Conservation (phyloP, 163 green algal genomes). For the Prototheca wickerhamii region DNA sequence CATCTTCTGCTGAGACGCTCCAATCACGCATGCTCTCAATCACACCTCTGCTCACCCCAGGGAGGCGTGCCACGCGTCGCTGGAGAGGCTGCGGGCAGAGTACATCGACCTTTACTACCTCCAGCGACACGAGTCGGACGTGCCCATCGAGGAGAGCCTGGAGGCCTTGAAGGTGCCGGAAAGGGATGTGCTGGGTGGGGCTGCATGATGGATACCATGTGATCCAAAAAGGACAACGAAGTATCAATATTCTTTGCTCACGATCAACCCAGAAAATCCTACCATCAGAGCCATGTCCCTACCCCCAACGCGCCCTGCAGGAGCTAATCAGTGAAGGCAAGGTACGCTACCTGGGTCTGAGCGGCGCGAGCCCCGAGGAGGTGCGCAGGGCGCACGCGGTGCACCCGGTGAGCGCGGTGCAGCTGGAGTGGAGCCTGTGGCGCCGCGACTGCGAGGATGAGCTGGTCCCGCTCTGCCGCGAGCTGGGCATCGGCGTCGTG, state of each 20-base stretch:
- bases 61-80: constrained; percentile 24
- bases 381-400: constrained; percentile 46
- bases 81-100: constrained; percentile 32
- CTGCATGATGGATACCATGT: neutral
- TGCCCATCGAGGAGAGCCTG: constrained; percentile 48
- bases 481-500: constrained; percentile 65
- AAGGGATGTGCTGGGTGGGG: neutral
- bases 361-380: constrained; percentile 36
- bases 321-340: constrained; percentile 53
- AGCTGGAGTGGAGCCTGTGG: constrained; percentile 65
- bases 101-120: constrained; percentile 45
- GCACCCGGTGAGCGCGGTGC: constrained; percentile 47
- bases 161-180: constrained; percentile 16
- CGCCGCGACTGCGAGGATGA: constrained; percentile 48
- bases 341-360: constrained; percentile 51
- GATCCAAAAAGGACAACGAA: too few relatives aligned
- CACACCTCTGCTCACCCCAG: constrained; percentile 2
- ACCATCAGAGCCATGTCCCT: neutral
- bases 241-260: too few relatives aligned
- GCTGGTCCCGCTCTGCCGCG: constrained; percentile 42
- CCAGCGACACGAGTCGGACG: constrained; percentile 40
- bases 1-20: neutral
- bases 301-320: constrained; percentile 12
- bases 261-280: neutral
- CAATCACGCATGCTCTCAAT: neutral